Evolutionary conservation across 1,284 basidiomycete species (phyloP), one percentile per base, ranked within the genome.

Genomic region (Porodaedalea pini): DNA sequence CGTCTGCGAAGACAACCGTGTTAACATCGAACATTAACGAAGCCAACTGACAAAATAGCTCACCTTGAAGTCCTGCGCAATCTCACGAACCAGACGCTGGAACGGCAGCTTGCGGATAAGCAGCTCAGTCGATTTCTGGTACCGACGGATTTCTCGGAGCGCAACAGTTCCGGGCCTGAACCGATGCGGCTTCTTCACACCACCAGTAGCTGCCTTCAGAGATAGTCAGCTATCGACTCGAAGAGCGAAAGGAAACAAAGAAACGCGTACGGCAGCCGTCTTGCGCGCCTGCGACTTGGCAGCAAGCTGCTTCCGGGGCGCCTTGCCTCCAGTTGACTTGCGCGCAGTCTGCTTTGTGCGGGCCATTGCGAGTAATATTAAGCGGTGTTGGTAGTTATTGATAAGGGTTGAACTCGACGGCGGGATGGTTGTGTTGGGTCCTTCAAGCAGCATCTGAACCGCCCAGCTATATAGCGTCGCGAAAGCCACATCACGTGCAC

Each of bases 121-220:
- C 61, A 89, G 80, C 74, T 89, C 86, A 58, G 90, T 87, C 63
- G 86, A 86, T 77, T 86, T 88, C 72, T 92, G 90, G 81, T 91
- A 92, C 62, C 86, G 79, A 71, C 89, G 80, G 68, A 92, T 92
- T 75, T 92, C 89, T 74, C 90, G 85, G 61, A 92, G 84, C 62
- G 89, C 89, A 72, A 92, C 89, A 63, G 89, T 92, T 51, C 78
- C 78, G 3, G 78, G 78, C 45, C 78, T 71, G 75, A 79, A 79
- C 51, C 77, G 80, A 75, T 90, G 86, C 61, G 86, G 85, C 80
- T 87, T 89, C 85, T 89, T 88, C 68, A 88, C 87, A 77, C 89
- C 89, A 72, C 88, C 87, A 55, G 87, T 78, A 36, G 79, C 67
- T 48, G 75, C 65, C 50, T 57, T 25, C 60, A 51, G 61, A 76